Percentiles rank a stretch among this genome's conserved stretches.
phyloP scores from a whole-genome alignment of 129 eudicot genomes.

The Flaveria brownii region DNA sequence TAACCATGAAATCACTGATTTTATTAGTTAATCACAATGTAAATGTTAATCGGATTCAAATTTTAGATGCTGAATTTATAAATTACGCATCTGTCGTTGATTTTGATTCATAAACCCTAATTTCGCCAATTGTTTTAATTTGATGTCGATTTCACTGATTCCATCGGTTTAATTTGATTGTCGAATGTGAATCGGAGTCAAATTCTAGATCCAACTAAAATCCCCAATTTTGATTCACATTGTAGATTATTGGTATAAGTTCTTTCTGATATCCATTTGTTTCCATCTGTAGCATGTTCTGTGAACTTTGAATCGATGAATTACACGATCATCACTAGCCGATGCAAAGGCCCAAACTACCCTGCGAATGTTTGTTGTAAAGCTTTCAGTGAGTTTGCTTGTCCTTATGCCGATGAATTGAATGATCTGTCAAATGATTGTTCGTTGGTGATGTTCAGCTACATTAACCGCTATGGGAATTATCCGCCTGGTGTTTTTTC shows the following conservation, averaged over 20 bases:
- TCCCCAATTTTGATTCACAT: not conserved
- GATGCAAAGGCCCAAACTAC: constrained; percentile 68
- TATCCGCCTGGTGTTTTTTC: constrained; percentile 68
- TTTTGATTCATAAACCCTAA: constrained; percentile 1
- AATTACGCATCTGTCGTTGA: not conserved
- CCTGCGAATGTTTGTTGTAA: constrained; percentile 51
- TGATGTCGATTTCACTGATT: not conserved
- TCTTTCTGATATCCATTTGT: not conserved
- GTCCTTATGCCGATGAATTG: constrained; percentile 51
- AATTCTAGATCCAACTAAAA: not conserved
- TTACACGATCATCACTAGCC: constrained; percentile 62
- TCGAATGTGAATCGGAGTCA: not conserved
- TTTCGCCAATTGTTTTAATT: not conserved
- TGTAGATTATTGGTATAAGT: not conserved
- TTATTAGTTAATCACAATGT: not conserved
- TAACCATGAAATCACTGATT: not conserved
- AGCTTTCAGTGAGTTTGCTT: constrained; percentile 63
- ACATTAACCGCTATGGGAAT: constrained; percentile 53
- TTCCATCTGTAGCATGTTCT: constrained; percentile 59
- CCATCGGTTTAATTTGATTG: not conserved
- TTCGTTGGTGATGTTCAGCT: constrained; percentile 62
- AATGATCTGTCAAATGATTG: constrained; percentile 55
- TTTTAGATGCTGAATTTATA: too few species aligned
- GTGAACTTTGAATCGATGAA: constrained; percentile 60
- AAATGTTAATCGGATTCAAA: not conserved